A percentile compares a stretch with the other conserved stretches of the same genome.
Evolutionary conservation across 306 rosid species (phyloP).

Genomic region (Erythrophleum fordii): DNA sequence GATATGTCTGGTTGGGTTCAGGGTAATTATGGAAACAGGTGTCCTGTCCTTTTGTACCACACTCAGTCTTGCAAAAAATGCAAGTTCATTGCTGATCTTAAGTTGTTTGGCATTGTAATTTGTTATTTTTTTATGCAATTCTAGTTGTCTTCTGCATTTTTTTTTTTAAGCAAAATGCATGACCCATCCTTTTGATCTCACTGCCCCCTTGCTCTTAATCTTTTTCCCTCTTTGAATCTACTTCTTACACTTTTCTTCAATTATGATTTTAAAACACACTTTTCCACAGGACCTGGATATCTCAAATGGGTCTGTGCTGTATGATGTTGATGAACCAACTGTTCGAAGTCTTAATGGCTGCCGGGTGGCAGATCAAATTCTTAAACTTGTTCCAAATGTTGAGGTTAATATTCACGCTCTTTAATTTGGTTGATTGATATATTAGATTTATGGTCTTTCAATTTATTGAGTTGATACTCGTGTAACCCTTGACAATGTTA

Average conservation of each 20-base stretch:
- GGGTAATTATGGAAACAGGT: neutral
- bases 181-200: constrained; percentile 2
- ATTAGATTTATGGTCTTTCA: constrained; percentile 33
- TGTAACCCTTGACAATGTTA: constrained; percentile 50
- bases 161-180: constrained; percentile 16
- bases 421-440: constrained; percentile 35
- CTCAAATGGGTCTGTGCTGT: constrained; percentile 72
- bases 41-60: neutral
- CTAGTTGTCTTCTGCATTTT: constrained; percentile 4
- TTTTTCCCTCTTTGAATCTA: constrained; percentile 7
- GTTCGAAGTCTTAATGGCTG: constrained; percentile 97
- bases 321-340: constrained; percentile 83
- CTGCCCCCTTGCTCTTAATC: neutral
- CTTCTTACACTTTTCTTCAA: constrained; percentile 23
- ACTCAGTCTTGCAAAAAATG: neutral
- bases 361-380: constrained; percentile 97
- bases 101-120: neutral
- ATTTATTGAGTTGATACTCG: constrained; percentile 43
- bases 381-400: constrained; percentile 89
- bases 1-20: neutral
- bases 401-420: constrained; percentile 59
- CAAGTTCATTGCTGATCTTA: neutral
- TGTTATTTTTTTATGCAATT: neutral
- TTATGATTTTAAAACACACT: constrained; percentile 38
- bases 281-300: constrained; percentile 84